Percentiles rank a stretch among this genome's conserved stretches.
Conservation (phyloP, 2,329 filamentous ascomycete genomes). For the Colletotrichum gloeosporioides region DNA sequence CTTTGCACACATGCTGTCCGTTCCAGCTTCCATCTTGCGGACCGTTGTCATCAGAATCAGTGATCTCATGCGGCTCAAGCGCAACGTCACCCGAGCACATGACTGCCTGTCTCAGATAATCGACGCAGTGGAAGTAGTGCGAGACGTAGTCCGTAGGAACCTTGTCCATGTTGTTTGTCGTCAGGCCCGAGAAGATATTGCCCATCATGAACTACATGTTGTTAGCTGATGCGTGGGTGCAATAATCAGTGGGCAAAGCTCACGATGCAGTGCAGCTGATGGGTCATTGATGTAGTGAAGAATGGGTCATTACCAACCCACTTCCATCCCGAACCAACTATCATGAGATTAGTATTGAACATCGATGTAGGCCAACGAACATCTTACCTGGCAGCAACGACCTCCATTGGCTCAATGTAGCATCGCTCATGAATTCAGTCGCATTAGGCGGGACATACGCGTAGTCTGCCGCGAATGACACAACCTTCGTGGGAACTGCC, state of each 20-base stretch:
- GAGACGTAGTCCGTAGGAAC: slow-evolving; percentile 31
- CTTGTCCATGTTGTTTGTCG: slow-evolving; percentile 15
- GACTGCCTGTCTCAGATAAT: slow-evolving; percentile 44
- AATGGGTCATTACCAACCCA: slow-evolving; percentile 37
- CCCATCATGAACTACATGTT: slow-evolving; percentile 37
- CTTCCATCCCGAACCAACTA: slow-evolving; percentile 39
- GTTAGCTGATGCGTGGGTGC: not conserved
- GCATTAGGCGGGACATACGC: slow-evolving; percentile 43
- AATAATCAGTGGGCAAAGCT: not conserved
- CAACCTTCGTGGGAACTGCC: slow-evolving; percentile 40
- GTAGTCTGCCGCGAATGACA: slow-evolving; percentile 41
- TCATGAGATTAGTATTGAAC: not conserved
- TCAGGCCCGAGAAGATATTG: slow-evolving; percentile 33
- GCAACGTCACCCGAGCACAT: slow-evolving; percentile 42
- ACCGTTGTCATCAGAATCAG: slow-evolving; percentile 42
- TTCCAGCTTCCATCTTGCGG: slow-evolving; percentile 43
- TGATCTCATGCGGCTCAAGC: slow-evolving; percentile 40
- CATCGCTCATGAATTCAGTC: slow-evolving; percentile 42
- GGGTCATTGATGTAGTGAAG: slow-evolving; percentile 45
- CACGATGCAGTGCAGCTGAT: slow-evolving; percentile 46
- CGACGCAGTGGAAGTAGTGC: slow-evolving; percentile 47
- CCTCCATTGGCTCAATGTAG: slow-evolving; percentile 42
- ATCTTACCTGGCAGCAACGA: slow-evolving; percentile 41
- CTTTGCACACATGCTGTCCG: slow-evolving; percentile 44
- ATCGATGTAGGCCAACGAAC: accelerated